A percentile compares a stretch with the other conserved stretches of the same genome.
Evolutionary conservation across 2,329 filamentous ascomycete species (phyloP).

Genomic region (Botrytis cinerea): DNA sequence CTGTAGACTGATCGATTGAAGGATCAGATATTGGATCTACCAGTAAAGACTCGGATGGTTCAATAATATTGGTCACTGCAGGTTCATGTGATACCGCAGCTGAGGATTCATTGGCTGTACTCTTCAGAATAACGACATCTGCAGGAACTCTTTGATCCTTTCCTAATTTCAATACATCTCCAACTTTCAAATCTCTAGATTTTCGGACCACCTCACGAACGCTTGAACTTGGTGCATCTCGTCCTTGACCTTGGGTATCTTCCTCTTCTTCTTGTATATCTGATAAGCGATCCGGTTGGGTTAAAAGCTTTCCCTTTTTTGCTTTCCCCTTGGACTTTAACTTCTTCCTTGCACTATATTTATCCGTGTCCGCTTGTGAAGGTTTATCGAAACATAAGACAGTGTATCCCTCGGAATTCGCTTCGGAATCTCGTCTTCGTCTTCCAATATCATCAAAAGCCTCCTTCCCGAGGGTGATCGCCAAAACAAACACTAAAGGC

Average conservation of each 20-base stretch:
- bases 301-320: slow-evolving; percentile 43
- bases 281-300: slow-evolving; percentile 52
- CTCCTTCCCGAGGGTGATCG: slow-evolving; percentile 93
- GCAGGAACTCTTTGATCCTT: slow-evolving; percentile 94
- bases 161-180: slow-evolving; percentile 88
- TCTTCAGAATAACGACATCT: slow-evolving; percentile 91
- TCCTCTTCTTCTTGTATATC: slow-evolving; percentile 73
- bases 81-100: slow-evolving; percentile 29
- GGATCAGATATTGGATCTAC: slow-evolving; percentile 40
- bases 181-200: slow-evolving; percentile 86
- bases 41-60: slow-evolving; percentile 33
- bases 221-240: slow-evolving; percentile 49
- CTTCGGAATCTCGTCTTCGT: slow-evolving; percentile 84
- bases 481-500: slow-evolving; percentile 85
- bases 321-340: slow-evolving; percentile 51
- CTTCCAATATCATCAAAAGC: slow-evolving; percentile 90
- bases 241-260: slow-evolving; percentile 48
- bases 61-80: slow-evolving; percentile 2
- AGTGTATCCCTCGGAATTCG: slow-evolving; percentile 87
- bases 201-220: slow-evolving; percentile 73
- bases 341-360: slow-evolving; percentile 46
- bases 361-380: slow-evolving; percentile 40
- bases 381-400: slow-evolving; percentile 72
- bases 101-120: slow-evolving; percentile 60
- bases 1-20: slow-evolving; percentile 33